Evolutionary conservation across 2,329 filamentous ascomycete species (phyloP), one percentile per base, ranked within the genome.

Genomic region (Epichloe aotearoae): DNA sequence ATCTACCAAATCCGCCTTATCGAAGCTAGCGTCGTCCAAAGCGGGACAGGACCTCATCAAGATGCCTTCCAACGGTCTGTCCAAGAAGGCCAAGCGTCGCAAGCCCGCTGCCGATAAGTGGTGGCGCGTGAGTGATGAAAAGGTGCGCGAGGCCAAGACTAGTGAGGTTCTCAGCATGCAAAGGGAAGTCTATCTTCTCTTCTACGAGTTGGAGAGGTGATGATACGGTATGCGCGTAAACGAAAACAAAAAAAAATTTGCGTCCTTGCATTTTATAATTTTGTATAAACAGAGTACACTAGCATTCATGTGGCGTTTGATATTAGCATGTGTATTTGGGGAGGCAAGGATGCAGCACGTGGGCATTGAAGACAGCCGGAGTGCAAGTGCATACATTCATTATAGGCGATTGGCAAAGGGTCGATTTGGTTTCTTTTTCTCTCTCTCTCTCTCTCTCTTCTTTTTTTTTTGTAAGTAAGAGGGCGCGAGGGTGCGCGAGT

Each of bases 101-200:
- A 82, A 79, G 61, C 47, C 58, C 20, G 67, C 72, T 12, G 77
- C 76, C 43, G 84, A 94, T 61, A 82, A 67, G 56, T 98, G 93
- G 93, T 98, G 93, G 93, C 82, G 93, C 37, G 95, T 98, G 57
- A 96, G 90, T 57, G 93, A 98, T 64, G 93, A 98, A 57, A 95
- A 94, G 68, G 81, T 97, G 60, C 93, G 91, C 63, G 91, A 97
- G 68, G 85, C 88, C 57, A 95, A 90, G 72, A 97, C 90, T 5
- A 80, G 77, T 50, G 93, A 98, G 58, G 88, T 98, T 6, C 67
- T 98, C 52, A 81, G 82, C 7, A 95, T 96, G 89, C 89, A 96
- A 68, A 84, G 84, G 60, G 93, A 98, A 67, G 91, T 97, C 1
- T 98, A 98, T 66, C 71, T 98, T 63, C 68, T 98, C 48, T 98